Base-by-base conservation (phyloP, 2,329 filamentous ascomycete genomes). In the Bipolaris victoriae region DNA sequence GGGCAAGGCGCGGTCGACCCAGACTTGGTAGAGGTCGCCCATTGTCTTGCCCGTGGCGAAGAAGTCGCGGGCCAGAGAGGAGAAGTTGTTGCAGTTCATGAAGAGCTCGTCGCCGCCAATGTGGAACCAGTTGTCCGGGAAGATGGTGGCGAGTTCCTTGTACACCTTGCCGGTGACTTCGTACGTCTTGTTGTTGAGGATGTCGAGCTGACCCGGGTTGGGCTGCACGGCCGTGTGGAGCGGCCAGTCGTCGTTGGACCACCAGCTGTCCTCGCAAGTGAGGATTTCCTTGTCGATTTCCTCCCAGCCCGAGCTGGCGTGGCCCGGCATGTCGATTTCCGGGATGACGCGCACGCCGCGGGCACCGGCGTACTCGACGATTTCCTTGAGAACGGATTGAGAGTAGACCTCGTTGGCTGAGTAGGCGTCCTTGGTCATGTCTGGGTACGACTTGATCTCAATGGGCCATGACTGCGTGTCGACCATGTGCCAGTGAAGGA, bases 271-370 rank as follows among this genome's bases (percentile, higher is more conserved):
- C 16, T 72, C 74, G 70, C 84, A 87, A 11, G 85, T 80, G 26
- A 86, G 77, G 54, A 88, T 84, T 22, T 79, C 77, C 22, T 83
- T 78, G 57, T 86, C 83, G 6, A 87, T 76, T 58, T 84, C 83
- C 52, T 82, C 78, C 83, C 83, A 86, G 29, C 83, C 83, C 0
- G 82, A 79, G 29, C 79, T 77, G 5, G 83, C 80, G 67, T 87
- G 85, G 45, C 84, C 83, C 6, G 85, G 85, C 83, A 86, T 86
- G 68, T 87, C 85, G 40, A 86, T 81, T 64, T 87, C 85, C n/a
- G 85, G 83, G 33, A 87, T 78, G 53, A 87, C 77, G 52, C 85
- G 83, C n/a, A 87, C 78, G 54, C 81, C 85, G 16, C 84, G 84
- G 33, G 81, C 80, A 36, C 81, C 76, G 15, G 81, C 83, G 60